Conservation (phyloP, 108 stramenopile species). For the Hondaea fermentalgiana region DNA sequence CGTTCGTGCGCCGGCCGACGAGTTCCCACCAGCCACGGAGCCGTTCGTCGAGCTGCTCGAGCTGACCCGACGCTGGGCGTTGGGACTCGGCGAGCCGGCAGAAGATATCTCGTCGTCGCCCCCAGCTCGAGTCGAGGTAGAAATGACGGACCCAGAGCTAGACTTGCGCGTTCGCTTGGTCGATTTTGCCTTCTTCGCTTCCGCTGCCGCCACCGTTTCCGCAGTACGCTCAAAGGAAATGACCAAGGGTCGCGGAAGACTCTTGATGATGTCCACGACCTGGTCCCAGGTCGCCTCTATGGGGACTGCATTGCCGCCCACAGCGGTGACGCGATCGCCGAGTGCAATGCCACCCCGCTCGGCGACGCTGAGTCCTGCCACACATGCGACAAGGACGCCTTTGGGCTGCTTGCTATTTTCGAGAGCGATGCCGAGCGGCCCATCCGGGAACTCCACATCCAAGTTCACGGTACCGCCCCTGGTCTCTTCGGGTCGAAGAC, state of each 20-base stretch:
- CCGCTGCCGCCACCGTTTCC: not conserved
- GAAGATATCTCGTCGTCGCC: no score
- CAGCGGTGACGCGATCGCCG: not conserved
- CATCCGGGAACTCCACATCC: not conserved
- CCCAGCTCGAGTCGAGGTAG: no score
- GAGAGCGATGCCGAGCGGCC: not conserved
- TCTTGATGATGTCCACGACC: slow-evolving; percentile 11
- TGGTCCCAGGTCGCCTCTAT: slow-evolving; percentile 3
- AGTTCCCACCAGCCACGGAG: not conserved
- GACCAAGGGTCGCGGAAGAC: not conserved
- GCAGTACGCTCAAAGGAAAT: slow-evolving; percentile 13
- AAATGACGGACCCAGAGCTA: no score
- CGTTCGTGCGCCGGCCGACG: not conserved
- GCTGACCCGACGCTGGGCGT: no score
- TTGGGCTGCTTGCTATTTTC: not conserved
- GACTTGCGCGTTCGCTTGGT: not conserved
- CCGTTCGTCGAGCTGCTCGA: no score
- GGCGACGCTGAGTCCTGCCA: not conserved
- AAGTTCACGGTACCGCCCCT: not conserved
- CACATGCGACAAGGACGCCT: slow-evolving; percentile 2
- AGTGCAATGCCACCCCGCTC: not conserved
- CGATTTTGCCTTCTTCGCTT: not conserved
- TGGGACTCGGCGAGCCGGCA: no score
- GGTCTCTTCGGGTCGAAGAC: not conserved
- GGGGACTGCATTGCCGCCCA: not conserved